Conservation (phyloP, 306 rosid species). For the Prunus fruticosa region DNA sequence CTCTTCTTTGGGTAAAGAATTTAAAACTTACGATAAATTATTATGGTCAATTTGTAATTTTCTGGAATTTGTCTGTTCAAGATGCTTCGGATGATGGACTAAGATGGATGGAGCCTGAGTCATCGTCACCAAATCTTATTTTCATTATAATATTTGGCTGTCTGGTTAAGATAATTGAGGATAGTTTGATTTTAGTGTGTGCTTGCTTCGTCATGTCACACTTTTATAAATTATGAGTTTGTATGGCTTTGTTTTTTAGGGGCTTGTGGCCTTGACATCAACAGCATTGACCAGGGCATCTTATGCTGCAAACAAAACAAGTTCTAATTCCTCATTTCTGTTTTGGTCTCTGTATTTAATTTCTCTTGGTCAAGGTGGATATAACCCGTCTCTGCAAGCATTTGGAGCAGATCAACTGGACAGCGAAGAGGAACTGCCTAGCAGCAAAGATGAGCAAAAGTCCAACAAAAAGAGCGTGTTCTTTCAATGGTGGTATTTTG, state of each 20-base stretch:
- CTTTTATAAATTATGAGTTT: background rate
- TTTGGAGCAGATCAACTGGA: constrained; percentile 90
- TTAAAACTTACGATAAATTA: too few relatives aligned
- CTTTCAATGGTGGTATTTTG: constrained; percentile 93
- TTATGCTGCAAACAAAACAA: constrained; percentile 41
- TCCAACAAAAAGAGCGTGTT: constrained; percentile 49
- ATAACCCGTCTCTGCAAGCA: constrained; percentile 90
- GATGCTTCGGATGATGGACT: background rate
- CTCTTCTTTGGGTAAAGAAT: background rate
- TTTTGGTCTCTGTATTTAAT: constrained; percentile 70
- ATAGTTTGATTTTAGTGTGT: background rate
- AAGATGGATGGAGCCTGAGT: background rate
- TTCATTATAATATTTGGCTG: background rate
- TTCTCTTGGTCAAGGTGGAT: constrained; percentile 88
- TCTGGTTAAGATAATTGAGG: too few relatives aligned
- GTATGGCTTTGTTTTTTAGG: constrained; percentile 41
- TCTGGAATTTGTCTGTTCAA: background rate
- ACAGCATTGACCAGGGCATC: constrained; percentile 59
- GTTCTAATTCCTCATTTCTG: constrained; percentile 53
- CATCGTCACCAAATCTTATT: background rate
- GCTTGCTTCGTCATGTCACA: background rate
- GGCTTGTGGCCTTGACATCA: constrained; percentile 79
- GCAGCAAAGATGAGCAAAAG: constrained; percentile 46
- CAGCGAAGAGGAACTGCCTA: constrained; percentile 62
- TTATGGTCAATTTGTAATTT: background rate